Conservation (phyloP, 805 yeast species). For the Saccharomycopsis sp. region DNA sequence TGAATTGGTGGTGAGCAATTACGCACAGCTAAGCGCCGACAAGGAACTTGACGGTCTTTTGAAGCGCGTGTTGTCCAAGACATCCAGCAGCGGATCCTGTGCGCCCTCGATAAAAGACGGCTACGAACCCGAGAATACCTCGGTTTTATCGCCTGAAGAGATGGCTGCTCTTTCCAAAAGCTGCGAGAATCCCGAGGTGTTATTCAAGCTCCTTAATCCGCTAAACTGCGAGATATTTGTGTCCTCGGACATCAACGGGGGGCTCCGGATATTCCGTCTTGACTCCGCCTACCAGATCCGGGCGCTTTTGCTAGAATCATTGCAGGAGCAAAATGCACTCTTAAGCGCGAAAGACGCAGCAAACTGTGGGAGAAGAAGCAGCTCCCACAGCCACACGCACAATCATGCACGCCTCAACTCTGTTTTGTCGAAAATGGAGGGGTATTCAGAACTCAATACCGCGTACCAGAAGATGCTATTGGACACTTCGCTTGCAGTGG, state of each 20-base stretch:
- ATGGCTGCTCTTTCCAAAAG: slow-evolving; percentile 27
- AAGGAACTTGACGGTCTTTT: slow-evolving; percentile 4
- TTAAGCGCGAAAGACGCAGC: neutral
- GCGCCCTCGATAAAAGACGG: no score
- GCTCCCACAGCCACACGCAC: neutral
- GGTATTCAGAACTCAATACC: neutral
- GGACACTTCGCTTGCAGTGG: neutral
- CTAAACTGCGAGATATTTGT: slow-evolving; percentile 46
- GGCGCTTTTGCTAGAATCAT: slow-evolving; percentile 28
- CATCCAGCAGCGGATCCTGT: neutral
- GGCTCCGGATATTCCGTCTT: slow-evolving; percentile 71
- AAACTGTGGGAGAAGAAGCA: neutral
- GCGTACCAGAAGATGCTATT: neutral
- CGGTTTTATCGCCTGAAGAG: slow-evolving; percentile 19
- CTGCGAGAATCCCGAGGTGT: neutral
- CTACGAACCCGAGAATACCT: no score
- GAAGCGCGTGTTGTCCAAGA: slow-evolving; percentile 3
- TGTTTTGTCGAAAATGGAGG: neutral
- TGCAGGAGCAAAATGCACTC: neutral
- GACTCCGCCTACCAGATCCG: slow-evolving; percentile 56
- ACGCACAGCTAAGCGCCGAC: slow-evolving; percentile 11
- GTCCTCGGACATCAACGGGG: slow-evolving; percentile 69
- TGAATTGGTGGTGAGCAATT: slow-evolving; percentile 20
- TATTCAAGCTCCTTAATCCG: slow-evolving; percentile 14
- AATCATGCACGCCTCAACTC: neutral